Percentiles rank a stretch among this genome's conserved stretches.
Evolutionary conservation across 2,329 filamentous ascomycete genomes (phyloP).

Genomic region (Trichophyton rubrum): DNA sequence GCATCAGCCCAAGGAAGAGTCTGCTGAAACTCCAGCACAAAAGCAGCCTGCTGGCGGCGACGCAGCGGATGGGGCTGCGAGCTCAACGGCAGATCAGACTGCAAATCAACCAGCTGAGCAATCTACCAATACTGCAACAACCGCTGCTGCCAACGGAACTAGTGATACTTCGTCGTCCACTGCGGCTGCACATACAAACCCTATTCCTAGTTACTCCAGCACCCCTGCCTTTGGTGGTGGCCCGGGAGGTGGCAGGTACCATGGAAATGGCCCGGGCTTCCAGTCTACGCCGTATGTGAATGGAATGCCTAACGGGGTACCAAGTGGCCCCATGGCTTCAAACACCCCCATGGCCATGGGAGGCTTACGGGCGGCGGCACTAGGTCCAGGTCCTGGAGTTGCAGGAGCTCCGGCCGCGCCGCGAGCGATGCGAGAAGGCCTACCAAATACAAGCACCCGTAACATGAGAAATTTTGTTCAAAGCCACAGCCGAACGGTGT

Average conservation of each 20-base stretch:
- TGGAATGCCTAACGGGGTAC: neutral
- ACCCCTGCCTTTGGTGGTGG: neutral
- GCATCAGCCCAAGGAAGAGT: constrained; percentile 14
- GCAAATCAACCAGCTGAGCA: neutral
- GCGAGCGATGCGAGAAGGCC: constrained; percentile 82
- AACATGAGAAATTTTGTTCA: constrained; percentile 42
- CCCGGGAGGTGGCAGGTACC: neutral
- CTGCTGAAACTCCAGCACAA: neutral
- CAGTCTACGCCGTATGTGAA: neutral
- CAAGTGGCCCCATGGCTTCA: neutral
- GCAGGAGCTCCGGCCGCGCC: constrained; percentile 75
- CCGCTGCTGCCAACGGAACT: neutral
- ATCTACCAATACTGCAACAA: neutral
- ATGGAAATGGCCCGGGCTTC: constrained; percentile 10
- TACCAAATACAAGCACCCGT: constrained; percentile 67
- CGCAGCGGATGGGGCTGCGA: neutral
- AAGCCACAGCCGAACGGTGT: neutral
- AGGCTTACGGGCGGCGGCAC: constrained; percentile 23
- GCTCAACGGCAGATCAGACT: neutral
- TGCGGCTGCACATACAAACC: neutral
- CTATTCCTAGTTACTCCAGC: constrained; percentile 3
- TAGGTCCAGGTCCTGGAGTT: constrained; percentile 53
- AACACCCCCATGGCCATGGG: neutral
- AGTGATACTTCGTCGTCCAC: neutral
- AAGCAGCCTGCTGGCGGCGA: neutral